These are phyloP conservation scores for Phytophthora brassicae DNA, from an alignment of 352 stramenopile species.

Conservation along the genomic window DNA sequence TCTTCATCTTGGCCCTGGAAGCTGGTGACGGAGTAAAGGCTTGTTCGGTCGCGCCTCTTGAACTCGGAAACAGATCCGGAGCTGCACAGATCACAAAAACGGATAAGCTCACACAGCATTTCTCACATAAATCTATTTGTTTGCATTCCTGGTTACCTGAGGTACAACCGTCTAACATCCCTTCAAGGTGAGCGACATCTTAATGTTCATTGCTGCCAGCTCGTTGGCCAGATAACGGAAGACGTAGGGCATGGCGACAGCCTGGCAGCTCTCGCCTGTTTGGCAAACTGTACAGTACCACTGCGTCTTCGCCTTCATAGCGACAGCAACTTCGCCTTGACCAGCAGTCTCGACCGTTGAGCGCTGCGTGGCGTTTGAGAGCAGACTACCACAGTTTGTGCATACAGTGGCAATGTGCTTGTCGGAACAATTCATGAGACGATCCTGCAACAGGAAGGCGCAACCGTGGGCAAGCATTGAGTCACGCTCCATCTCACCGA, in stretches of 20 bases:
- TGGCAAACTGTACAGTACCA: slow-evolving; percentile 86
- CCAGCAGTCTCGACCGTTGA: slow-evolving; percentile 78
- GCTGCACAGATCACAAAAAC: slow-evolving; percentile 7
- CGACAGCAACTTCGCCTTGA: slow-evolving; percentile 79
- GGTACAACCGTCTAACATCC: slow-evolving; percentile 34
- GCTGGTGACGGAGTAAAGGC: slow-evolving; percentile 1
- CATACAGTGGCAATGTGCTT: slow-evolving; percentile 98
- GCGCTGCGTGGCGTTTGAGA: slow-evolving; percentile 88
- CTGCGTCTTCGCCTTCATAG: slow-evolving; percentile 88
- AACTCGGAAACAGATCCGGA: slow-evolving; percentile 13
- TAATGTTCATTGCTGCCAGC: slow-evolving; percentile 99
- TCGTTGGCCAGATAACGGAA: slow-evolving; percentile 99
- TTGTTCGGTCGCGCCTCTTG: slow-evolving; percentile 21
- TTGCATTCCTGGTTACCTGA: slow-evolving; percentile 24
- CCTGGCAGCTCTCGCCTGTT: slow-evolving; percentile 89
- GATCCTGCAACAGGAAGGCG: slow-evolving; percentile 96
- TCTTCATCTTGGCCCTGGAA: slow-evolving; percentile 29
- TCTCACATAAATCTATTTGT: slow-evolving; percentile 42
- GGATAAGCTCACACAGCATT: slow-evolving; percentile 26
- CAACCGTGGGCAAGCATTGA: slow-evolving; percentile 97
- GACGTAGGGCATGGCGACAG: slow-evolving; percentile 98
- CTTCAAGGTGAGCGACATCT: slow-evolving; percentile 94
- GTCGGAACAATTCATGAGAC: slow-evolving; percentile 99
- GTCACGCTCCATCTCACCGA: slow-evolving; percentile 99
- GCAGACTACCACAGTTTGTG: slow-evolving; percentile 86